phyloP scores from a whole-genome alignment of 495 filamentous ascomycete species.

The Oidiodendron maius region DNA sequence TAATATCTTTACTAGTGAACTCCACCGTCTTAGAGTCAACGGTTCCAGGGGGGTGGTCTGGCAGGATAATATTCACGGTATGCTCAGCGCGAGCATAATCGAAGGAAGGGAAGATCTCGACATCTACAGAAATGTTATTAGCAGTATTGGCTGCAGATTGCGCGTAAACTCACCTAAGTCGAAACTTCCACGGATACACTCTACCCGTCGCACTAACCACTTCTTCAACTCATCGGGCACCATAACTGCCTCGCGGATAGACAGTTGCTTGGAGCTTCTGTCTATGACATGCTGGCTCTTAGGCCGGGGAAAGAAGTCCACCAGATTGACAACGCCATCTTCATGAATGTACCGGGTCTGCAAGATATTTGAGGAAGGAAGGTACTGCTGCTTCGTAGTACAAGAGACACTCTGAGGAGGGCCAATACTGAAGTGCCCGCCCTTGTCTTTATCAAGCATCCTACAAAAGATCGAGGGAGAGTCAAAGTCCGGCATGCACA shows the following conservation, averaged over 20 bases:
- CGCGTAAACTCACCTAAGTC: constrained; percentile 34
- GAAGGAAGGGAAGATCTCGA: constrained; percentile 67
- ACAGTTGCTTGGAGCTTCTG: constrained; percentile 36
- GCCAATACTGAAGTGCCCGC: constrained; percentile 60
- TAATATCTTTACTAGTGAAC: constrained; percentile 50
- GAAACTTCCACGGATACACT: constrained; percentile 59
- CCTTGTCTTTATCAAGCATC: constrained; percentile 64
- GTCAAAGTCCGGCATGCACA: constrained; percentile 61
- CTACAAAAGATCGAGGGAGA: constrained; percentile 62
- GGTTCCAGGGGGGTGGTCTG: constrained; percentile 26
- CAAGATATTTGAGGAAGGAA: constrained; percentile 64
- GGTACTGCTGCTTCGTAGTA: constrained; percentile 65
- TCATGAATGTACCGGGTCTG: constrained; percentile 68
- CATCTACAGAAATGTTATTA: constrained; percentile 26
- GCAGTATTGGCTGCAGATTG: not conserved
- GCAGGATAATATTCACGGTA: constrained; percentile 42
- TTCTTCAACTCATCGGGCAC: constrained; percentile 50
- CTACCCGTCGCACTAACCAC: constrained; percentile 59
- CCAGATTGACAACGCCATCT: constrained; percentile 60
- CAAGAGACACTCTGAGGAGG: constrained; percentile 36
- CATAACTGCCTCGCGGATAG: constrained; percentile 43
- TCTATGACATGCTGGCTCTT: constrained; percentile 25
- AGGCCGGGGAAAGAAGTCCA: constrained; percentile 67
- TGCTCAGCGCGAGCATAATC: constrained; percentile 58
- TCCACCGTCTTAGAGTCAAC: constrained; percentile 49